phyloP scores from a whole-genome alignment of 73 alveolate species.

The Uronychia binucleata region DNA sequence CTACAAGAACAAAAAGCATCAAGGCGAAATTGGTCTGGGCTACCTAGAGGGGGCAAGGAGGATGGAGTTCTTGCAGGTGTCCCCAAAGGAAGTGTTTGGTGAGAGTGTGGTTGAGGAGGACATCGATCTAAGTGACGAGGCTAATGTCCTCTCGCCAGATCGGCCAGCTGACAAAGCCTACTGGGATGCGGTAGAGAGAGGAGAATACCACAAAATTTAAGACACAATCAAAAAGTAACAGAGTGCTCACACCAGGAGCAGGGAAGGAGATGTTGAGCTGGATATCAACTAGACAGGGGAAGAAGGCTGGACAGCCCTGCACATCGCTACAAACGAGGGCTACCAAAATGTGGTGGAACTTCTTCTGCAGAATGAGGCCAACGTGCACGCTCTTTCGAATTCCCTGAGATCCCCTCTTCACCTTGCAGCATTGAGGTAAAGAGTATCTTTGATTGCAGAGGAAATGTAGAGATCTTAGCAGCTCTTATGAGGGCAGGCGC shows the following conservation, averaged over 20 bases:
- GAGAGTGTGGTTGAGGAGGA: neutral
- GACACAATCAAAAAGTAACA: neutral
- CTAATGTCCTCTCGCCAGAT: neutral
- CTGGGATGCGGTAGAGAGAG: neutral
- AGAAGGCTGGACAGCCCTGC: slow-evolving; percentile 94
- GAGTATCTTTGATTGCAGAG: neutral
- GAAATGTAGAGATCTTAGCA: slow-evolving; percentile 13
- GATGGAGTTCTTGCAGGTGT: neutral
- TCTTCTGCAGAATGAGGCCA: slow-evolving; percentile 60
- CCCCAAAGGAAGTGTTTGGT: neutral
- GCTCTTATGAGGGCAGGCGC: slow-evolving; percentile 30
- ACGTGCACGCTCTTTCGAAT: slow-evolving; percentile 70
- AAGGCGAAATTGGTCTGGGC: no score
- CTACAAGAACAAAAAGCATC: no score
- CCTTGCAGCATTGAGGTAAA: slow-evolving; percentile 45
- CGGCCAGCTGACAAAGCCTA: neutral
- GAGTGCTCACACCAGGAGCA: neutral
- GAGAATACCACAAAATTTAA: neutral
- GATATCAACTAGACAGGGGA: slow-evolving; percentile 80
- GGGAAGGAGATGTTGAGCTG: neutral
- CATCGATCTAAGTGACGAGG: neutral
- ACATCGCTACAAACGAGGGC: slow-evolving; percentile 96
- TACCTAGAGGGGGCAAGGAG: no score
- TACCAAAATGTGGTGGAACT: slow-evolving; percentile 65
- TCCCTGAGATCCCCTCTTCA: slow-evolving; percentile 57